Conservation (phyloP, 805 yeast genomes). For the Ogataea polymorpha region DNA sequence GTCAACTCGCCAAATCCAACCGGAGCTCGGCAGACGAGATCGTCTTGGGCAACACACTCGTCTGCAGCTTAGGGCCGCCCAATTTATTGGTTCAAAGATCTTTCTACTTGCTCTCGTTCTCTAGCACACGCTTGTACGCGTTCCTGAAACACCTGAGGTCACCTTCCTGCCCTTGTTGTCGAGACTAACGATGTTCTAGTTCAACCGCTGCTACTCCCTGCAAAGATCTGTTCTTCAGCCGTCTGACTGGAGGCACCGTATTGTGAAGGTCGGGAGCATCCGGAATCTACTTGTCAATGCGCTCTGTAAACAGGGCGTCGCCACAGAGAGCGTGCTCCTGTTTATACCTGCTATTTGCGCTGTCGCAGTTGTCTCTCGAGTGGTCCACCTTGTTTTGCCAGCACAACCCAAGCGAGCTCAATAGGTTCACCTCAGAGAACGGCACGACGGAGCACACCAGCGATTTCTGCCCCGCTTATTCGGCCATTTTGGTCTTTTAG, state of each 20-base stretch:
- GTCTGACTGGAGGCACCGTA: constrained; percentile 67
- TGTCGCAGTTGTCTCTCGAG: no score
- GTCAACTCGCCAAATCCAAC: no score
- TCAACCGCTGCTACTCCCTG: constrained; percentile 55
- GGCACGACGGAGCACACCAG: no score
- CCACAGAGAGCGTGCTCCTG: constrained; percentile 50
- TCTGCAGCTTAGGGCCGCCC: no score
- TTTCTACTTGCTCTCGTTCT: constrained; percentile 64
- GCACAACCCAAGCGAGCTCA: no score
- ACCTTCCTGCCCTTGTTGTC: constrained; percentile 52
- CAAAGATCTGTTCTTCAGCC: constrained; percentile 49
- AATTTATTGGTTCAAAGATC: constrained; percentile 35
- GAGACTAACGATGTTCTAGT: constrained; percentile 36
- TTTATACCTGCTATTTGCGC: constrained; percentile 42
- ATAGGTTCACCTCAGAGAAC: no score
- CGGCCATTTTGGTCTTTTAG: no score
- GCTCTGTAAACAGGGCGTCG: constrained; percentile 56
- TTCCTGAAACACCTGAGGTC: constrained; percentile 38
- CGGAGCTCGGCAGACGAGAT: no score
- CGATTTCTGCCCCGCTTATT: no score
- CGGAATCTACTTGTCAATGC: constrained; percentile 53
- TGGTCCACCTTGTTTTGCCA: no score
- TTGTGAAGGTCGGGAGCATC: constrained; percentile 62
- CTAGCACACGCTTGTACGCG: constrained; percentile 48
- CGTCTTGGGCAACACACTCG: no score